A percentile compares a stretch with the other conserved stretches of the same genome.
Conservation (phyloP, 225 moss, liverwort and hornwort genomes). For the Straminergon stramineum region DNA sequence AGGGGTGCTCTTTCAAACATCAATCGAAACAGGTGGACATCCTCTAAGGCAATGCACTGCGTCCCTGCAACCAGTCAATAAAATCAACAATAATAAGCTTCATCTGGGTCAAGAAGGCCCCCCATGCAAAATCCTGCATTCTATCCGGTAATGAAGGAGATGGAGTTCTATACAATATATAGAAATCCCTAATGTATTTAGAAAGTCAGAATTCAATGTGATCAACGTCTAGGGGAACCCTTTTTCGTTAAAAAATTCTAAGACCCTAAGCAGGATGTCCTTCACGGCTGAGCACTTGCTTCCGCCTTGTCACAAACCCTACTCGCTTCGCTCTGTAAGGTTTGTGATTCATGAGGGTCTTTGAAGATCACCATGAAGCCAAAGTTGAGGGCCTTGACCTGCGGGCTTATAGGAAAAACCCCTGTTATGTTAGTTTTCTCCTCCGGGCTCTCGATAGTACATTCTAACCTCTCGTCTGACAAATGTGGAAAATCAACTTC, state of each 20-base stretch:
- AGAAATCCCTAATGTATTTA: not conserved
- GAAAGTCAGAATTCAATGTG: not conserved
- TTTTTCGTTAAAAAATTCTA: not conserved
- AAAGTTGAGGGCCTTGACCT: not conserved
- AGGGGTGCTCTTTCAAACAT: not conserved
- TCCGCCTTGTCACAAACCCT: not conserved
- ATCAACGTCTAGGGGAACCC: not conserved
- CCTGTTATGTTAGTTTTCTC: not conserved
- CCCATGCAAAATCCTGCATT: not conserved
- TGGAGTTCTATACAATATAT: not conserved
- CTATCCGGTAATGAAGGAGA: not conserved
- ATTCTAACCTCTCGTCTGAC: not conserved
- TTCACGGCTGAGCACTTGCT: not conserved
- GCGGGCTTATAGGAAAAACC: not conserved
- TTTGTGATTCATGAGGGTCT: not conserved
- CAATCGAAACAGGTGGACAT: not conserved
- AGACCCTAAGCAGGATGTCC: not conserved
- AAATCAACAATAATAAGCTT: not conserved
- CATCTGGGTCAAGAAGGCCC: not conserved
- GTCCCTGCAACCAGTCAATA: slow-evolving; percentile 9
- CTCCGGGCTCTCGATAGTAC: not conserved
- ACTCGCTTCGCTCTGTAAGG: not conserved
- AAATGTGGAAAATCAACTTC: not conserved
- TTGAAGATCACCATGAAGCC: not conserved
- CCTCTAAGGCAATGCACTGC: slow-evolving; percentile 5